Percentiles rank a stretch among this genome's conserved stretches.
Conservation (phyloP, 2,329 filamentous ascomycete genomes). For the Cytospora leucostoma region DNA sequence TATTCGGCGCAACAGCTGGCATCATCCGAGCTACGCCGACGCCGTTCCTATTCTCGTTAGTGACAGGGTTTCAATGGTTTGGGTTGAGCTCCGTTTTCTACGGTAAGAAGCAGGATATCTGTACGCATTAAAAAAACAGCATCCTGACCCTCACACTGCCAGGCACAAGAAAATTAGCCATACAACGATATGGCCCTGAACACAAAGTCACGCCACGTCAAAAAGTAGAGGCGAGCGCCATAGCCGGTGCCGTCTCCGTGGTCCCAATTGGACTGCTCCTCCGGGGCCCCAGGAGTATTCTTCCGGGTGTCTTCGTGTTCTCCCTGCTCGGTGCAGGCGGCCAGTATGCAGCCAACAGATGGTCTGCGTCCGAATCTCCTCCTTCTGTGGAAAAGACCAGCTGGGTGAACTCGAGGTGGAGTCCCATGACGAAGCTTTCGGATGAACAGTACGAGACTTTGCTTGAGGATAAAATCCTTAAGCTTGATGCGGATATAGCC, state of each 20-base stretch:
- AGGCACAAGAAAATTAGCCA: conserved; percentile 37
- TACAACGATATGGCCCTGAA: conserved; percentile 52
- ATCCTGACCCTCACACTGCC: neutral
- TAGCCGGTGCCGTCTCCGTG: conserved; percentile 68
- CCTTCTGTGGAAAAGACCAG: conserved; percentile 16
- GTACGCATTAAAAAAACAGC: neutral
- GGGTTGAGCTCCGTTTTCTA: conserved; percentile 75
- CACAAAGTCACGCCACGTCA: conserved; percentile 58
- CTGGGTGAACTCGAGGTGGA: conserved; percentile 66
- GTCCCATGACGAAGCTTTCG: conserved; percentile 67
- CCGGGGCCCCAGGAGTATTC: conserved; percentile 53
- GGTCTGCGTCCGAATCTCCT: neutral
- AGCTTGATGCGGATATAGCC: conserved; percentile 74
- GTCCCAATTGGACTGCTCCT: conserved; percentile 60
- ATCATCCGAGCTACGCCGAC: conserved; percentile 65
- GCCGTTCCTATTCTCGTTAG: conserved; percentile 69
- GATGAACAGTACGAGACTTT: conserved; percentile 73
- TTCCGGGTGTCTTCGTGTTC: conserved; percentile 54
- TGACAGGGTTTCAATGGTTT: conserved; percentile 80
- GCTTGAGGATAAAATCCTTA: conserved; percentile 69
- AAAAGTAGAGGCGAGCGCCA: conserved; percentile 65
- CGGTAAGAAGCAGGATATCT: conserved; percentile 51
- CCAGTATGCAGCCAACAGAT: conserved; percentile 33
- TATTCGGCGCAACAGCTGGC: conserved; percentile 69
- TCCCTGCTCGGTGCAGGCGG: conserved; percentile 40